Conservation (phyloP, 345 rosid species). For the Durio zibethinus region DNA sequence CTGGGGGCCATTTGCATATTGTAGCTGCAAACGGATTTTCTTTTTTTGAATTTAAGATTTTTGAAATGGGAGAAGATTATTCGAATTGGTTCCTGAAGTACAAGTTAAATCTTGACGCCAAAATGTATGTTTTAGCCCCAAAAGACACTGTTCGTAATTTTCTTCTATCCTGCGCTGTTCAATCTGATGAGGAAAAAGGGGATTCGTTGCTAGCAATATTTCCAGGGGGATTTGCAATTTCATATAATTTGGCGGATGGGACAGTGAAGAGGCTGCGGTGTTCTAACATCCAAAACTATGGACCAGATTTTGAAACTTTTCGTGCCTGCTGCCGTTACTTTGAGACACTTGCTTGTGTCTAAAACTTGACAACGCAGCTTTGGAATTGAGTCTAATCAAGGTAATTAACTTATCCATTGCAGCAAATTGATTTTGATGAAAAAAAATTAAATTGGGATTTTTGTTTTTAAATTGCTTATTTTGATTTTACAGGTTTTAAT, state of each 20-base stretch:
- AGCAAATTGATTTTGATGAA: too few relatives aligned
- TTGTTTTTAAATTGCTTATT: too few relatives aligned
- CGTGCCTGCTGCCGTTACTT: too few relatives aligned
- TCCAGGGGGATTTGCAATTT: neutral
- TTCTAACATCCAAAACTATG: neutral
- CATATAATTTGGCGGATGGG: neutral
- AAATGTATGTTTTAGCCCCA: neutral
- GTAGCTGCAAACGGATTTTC: neutral
- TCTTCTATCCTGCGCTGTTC: neutral
- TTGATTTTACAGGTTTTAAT: too few relatives aligned
- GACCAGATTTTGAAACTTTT: too few relatives aligned
- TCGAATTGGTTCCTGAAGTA: neutral
- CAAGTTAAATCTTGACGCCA: neutral
- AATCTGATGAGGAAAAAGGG: neutral
- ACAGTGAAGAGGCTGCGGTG: neutral
- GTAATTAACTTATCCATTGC: too few relatives aligned
- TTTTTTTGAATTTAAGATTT: neutral
- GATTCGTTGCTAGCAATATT: neutral
- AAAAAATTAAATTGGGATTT: too few relatives aligned
- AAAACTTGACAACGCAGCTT: too few relatives aligned
- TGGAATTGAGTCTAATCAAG: too few relatives aligned
- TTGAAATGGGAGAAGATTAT: neutral
- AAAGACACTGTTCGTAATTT: neutral
- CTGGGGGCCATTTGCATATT: neutral
- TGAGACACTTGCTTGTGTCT: too few relatives aligned